Percentiles rank a stretch among this genome's conserved stretches.
These are phyloP conservation scores for Candida chilensis DNA, from an alignment of 805 yeast genomes.

Conservation along the genomic window DNA sequence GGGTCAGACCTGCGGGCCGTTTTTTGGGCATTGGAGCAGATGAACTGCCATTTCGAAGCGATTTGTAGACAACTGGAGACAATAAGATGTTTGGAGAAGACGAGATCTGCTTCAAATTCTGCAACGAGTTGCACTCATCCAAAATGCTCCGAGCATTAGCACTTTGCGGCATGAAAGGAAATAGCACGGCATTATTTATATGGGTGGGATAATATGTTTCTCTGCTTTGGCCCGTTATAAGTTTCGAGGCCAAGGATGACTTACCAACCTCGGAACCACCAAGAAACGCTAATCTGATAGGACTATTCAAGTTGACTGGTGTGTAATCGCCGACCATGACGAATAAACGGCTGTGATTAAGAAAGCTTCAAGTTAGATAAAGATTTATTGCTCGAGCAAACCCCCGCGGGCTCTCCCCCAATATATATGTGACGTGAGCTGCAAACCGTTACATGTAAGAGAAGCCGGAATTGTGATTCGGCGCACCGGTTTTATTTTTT, in stretches of 20 bases:
- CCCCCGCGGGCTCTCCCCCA: no score
- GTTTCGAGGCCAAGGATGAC: slow-evolving; percentile 42
- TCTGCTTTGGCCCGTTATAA: slow-evolving; percentile 38
- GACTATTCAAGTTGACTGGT: no score
- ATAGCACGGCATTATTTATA: slow-evolving; percentile 47
- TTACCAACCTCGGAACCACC: slow-evolving; percentile 58
- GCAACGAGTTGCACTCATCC: background rate
- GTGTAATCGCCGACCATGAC: no score
- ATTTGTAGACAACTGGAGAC: background rate
- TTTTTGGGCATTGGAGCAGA: background rate
- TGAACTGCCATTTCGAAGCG: background rate
- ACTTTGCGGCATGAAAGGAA: slow-evolving; percentile 40
- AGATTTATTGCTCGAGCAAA: no score
- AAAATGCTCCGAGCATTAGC: slow-evolving; percentile 4
- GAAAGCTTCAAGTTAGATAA: no score
- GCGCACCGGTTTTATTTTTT: no score
- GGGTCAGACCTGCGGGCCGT: background rate
- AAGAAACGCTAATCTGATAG: slow-evolving; percentile 48
- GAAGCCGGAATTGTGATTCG: no score
- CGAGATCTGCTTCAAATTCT: background rate
- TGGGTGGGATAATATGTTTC: slow-evolving; percentile 74
- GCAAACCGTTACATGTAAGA: no score
- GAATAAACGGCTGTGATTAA: no score
- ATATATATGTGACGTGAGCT: no score
- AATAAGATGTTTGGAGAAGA: background rate